phyloP scores from a whole-genome alignment of 352 stramenopile genomes.

The Pythium sukuiense region DNA sequence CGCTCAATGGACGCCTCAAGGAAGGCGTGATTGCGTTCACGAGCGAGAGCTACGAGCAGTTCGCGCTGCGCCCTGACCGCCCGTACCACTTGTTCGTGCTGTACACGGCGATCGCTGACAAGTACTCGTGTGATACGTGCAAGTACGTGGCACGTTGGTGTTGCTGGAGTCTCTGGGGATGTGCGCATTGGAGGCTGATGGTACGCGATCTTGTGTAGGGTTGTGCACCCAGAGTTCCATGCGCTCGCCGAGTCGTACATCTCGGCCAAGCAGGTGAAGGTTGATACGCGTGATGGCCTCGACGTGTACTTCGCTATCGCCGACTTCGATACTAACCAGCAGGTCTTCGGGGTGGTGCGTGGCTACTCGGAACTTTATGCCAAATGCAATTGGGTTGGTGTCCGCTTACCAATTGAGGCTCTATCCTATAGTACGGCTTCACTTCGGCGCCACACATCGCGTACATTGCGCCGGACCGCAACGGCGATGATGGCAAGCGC shows the following conservation, averaged over 20 bases:
- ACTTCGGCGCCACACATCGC: slow-evolving; percentile 77
- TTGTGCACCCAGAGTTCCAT: slow-evolving; percentile 69
- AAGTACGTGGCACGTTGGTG: slow-evolving; percentile 35
- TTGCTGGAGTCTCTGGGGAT: neutral
- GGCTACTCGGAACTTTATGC: neutral
- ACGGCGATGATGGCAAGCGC: slow-evolving; percentile 47
- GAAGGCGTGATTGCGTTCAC: slow-evolving; percentile 67
- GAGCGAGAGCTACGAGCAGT: slow-evolving; percentile 53
- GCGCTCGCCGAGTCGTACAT: slow-evolving; percentile 66
- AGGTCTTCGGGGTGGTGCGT: slow-evolving; percentile 61
- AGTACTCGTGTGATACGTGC: slow-evolving; percentile 79
- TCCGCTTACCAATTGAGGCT: neutral
- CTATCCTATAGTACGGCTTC: slow-evolving; percentile 54
- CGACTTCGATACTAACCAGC: slow-evolving; percentile 74
- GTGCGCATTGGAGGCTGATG: neutral
- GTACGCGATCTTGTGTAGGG: slow-evolving; percentile 25
- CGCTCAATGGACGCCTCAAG: slow-evolving; percentile 47
- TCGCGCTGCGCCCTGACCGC: slow-evolving; percentile 61
- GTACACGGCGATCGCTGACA: slow-evolving; percentile 71
- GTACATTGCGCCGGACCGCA: slow-evolving; percentile 69
- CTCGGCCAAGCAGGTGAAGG: slow-evolving; percentile 60
- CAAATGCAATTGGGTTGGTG: neutral
- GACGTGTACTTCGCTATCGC: slow-evolving; percentile 78
- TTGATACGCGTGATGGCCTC: slow-evolving; percentile 74
- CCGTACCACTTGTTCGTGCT: slow-evolving; percentile 82